Percentiles rank a stretch among this genome's conserved stretches.
These are phyloP conservation scores for Cystofilobasidium bisporidii DNA, from an alignment of 768 basidiomycete species.

Conservation along the genomic window DNA sequence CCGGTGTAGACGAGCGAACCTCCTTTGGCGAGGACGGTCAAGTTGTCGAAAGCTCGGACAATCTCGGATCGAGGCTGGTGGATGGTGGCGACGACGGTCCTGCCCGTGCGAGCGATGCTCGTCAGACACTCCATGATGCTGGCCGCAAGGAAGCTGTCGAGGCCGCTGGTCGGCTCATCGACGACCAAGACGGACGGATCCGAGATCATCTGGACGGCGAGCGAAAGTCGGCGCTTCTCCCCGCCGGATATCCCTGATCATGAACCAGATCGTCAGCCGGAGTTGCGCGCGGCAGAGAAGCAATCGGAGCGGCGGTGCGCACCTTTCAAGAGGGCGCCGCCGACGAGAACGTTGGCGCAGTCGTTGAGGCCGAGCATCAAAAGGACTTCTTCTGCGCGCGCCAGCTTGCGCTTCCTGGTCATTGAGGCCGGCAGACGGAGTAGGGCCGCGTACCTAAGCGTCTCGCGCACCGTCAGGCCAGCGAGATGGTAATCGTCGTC, in stretches of 20 bases:
- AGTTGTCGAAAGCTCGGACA: constrained; percentile 36
- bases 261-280: not conserved
- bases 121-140: constrained; percentile 46
- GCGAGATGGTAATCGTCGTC: constrained; percentile 38
- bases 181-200: constrained; percentile 43
- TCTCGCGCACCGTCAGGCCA: constrained; percentile 36
- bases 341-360: constrained; percentile 47
- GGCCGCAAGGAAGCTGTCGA: constrained; percentile 45
- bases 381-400: constrained; percentile 46
- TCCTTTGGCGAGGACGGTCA: constrained; percentile 40
- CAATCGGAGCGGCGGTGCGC: not conserved
- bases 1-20: constrained; percentile 37
- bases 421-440: constrained; percentile 41
- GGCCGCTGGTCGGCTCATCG: constrained; percentile 42
- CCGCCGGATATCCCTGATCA: constrained; percentile 47
- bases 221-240: constrained; percentile 46
- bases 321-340: constrained; percentile 40
- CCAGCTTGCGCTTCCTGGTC: constrained; percentile 40
- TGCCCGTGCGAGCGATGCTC: constrained; percentile 42
- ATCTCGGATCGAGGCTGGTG: constrained; percentile 44
- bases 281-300: not conserved
- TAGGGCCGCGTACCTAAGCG: constrained; percentile 43
- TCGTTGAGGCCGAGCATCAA: constrained; percentile 45
- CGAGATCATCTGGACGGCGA: constrained; percentile 45
- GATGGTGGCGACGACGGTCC: constrained; percentile 43